Evolutionary conservation across 208 protist genomes (phyloP), one percentile per base, ranked within the genome.

Genomic region (Trypanosoma mega): DNA sequence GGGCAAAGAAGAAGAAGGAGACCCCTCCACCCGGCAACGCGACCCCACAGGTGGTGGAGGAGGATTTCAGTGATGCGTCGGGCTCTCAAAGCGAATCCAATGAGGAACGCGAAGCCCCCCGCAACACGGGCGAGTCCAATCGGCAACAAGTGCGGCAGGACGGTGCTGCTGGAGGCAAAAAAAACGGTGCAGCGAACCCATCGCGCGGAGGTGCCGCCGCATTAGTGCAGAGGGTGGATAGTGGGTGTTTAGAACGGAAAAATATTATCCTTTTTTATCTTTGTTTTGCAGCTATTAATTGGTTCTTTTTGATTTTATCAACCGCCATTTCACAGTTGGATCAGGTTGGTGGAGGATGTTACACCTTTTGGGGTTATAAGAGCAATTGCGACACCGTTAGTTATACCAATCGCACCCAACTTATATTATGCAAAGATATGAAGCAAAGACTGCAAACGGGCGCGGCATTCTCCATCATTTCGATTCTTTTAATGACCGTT

Each of bases 291-390:
- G 59, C 64, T 2, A 0, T 90, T 5, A 68, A 87, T 27, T 55
- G 84, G 4, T 62, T 93, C 30, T 93, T 93, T 43, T 41, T 78
- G 2, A 85, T 85, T 31, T 49, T 93, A 2, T 57, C 67, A 3
- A 80, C 72, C 33, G 36, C 74, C 3, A 76, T 90, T 34, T 93
- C 87, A 7, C 87, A 93, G 63, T 48, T 93, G 9, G 87, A 93
- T 50, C 20, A 68, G n/a, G 12, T 47, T 36, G 77, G 80, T n/a
- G 79, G 79, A 31, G 61, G 67, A 14, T 93, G 87, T 78, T 87
- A 72, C 54, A 93, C 87, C 37, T 93, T 74, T 72, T 93, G 87
- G 83, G 87, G 87, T 7, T 85, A 74, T 65, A 93, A 93, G 57
- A 33, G 0, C 0, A 51, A 75, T 39, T 93, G 87, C 55, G 82